Evolutionary conservation across 192 early-diverging fungal genomes (phyloP).

Genomic region (Entrophospora sp.): DNA sequence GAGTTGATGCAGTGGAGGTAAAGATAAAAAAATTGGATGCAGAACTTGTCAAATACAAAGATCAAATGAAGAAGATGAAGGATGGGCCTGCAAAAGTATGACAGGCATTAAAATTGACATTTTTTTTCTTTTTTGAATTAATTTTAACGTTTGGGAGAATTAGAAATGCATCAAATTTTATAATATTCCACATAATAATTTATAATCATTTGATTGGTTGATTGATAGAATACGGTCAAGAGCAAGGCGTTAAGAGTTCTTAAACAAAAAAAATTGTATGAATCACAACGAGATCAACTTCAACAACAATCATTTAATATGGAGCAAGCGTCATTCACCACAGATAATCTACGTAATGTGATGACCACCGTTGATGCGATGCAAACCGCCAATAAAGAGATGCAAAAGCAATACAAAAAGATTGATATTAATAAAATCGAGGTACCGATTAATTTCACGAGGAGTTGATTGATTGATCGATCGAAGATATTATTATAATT

Average conservation of each 20-base stretch:
- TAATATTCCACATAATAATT: not conserved
- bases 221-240: slow-evolving; percentile 73
- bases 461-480: no score
- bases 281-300: slow-evolving; percentile 87
- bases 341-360: slow-evolving; percentile 97
- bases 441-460: slow-evolving; percentile 41
- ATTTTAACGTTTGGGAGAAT: not conserved
- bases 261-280: slow-evolving; percentile 94
- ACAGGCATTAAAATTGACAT: no score
- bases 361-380: slow-evolving; percentile 94
- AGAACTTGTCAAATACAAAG: slow-evolving; percentile 81
- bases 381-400: slow-evolving; percentile 86
- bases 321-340: slow-evolving; percentile 89
- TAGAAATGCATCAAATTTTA: no score
- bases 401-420: slow-evolving; percentile 96
- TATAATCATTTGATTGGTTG: no score
- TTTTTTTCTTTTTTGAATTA: no score
- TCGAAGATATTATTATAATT: no score
- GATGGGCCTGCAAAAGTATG: slow-evolving; percentile 75
- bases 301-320: slow-evolving; percentile 98
- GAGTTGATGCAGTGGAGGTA: slow-evolving; percentile 81
- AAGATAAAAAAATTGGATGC: slow-evolving; percentile 93
- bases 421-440: slow-evolving; percentile 93
- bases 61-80: slow-evolving; percentile 91
- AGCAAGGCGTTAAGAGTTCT: slow-evolving; percentile 83